phyloP scores from a whole-genome alignment of 495 filamentous ascomycete genomes.

The Talaromyces thailandensis region DNA sequence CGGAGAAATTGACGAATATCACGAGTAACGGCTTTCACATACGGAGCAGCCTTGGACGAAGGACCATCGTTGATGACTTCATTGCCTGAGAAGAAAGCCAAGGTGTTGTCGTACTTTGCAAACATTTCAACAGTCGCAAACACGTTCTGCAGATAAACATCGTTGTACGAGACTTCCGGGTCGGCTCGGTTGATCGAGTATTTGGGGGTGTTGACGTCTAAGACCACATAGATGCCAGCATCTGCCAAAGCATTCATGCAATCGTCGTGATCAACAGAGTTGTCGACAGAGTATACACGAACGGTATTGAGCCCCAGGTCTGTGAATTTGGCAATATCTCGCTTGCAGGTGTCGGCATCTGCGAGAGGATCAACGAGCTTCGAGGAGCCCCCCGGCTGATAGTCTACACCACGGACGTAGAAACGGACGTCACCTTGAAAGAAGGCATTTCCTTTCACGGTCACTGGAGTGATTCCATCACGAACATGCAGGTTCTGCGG shows the following conservation, averaged over 20 bases:
- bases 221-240: constrained; percentile 84
- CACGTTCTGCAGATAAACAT: constrained; percentile 81
- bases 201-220: constrained; percentile 72
- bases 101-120: constrained; percentile 75
- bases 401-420: constrained; percentile 93
- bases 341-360: constrained; percentile 58
- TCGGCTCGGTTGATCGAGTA: constrained; percentile 77
- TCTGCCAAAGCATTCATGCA: constrained; percentile 78
- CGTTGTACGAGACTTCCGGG: constrained; percentile 78
- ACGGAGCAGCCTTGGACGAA: constrained; percentile 68
- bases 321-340: constrained; percentile 78
- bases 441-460: constrained; percentile 66
- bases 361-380: constrained; percentile 71
- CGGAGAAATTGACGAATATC: constrained; percentile 85
- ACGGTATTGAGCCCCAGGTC: constrained; percentile 84
- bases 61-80: constrained; percentile 85
- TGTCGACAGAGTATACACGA: constrained; percentile 89
- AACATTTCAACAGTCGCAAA: constrained; percentile 92
- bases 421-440: constrained; percentile 76
- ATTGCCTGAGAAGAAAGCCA: constrained; percentile 95
- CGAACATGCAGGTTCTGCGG: constrained; percentile 36
- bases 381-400: constrained; percentile 87
- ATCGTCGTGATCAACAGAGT: constrained; percentile 68
- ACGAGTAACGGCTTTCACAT: constrained; percentile 88
- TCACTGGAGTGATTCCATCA: constrained; percentile 43